phyloP scores from a whole-genome alignment of 2,329 filamentous ascomycete genomes.

The Sarocladiaceae sp. region DNA sequence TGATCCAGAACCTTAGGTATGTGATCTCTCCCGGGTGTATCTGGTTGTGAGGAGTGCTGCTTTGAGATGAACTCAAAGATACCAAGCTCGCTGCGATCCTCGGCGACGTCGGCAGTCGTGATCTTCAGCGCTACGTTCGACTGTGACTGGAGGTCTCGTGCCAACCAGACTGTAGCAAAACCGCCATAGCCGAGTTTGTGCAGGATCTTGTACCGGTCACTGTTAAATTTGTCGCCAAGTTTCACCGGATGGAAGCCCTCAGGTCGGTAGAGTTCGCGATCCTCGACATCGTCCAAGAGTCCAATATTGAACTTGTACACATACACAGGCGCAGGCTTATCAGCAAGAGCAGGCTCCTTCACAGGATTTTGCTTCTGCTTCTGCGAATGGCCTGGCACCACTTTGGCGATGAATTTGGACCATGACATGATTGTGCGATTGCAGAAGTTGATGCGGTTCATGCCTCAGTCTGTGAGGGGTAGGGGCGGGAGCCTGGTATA shows the following conservation, averaged over 20 bases:
- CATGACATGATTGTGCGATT: too few relatives aligned
- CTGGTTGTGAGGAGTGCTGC: neutral
- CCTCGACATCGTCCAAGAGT: too few relatives aligned
- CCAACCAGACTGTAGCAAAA: conserved; percentile 40
- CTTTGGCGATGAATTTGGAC: too few relatives aligned
- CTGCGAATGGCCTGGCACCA: too few relatives aligned
- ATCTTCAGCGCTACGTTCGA: conserved; percentile 12
- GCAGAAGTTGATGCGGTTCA: too few relatives aligned
- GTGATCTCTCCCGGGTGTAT: neutral
- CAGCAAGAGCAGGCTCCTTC: too few relatives aligned
- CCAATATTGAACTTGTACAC: too few relatives aligned
- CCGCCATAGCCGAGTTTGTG: conserved; percentile 38
- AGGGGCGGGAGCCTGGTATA: too few relatives aligned
- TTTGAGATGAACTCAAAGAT: neutral
- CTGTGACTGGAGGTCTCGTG: conserved; percentile 20
- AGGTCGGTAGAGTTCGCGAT: too few relatives aligned
- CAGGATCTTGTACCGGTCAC: conserved; percentile 35
- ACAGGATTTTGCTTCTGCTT: too few relatives aligned
- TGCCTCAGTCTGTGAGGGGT: too few relatives aligned
- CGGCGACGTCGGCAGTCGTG: neutral
- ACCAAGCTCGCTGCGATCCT: neutral
- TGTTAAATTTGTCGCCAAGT: conserved; percentile 32
- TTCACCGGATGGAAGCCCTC: conserved; percentile 38
- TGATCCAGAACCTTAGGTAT: neutral
- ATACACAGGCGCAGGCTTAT: too few relatives aligned